phyloP scores from a whole-genome alignment of 371 early-diverging fungal species.

The Chytridium lagenaria region DNA sequence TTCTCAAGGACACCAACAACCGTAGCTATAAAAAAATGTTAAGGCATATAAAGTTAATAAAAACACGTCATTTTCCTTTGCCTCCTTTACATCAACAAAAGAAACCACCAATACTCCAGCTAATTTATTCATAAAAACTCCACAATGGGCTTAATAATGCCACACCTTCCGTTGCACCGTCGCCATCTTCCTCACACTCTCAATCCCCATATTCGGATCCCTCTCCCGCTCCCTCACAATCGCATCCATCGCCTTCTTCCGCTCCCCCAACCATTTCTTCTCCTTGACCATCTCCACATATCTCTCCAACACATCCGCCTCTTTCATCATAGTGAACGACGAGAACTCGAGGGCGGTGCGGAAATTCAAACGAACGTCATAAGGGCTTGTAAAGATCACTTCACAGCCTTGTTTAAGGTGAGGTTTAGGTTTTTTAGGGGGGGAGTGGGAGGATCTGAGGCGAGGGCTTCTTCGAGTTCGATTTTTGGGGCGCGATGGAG shows the following conservation, averaged over 20 bases:
- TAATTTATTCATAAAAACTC: no score
- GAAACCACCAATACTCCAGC: no score
- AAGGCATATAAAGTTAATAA: no score
- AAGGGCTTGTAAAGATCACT: slow-evolving; percentile 18
- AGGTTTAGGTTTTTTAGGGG: background rate
- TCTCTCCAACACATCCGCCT: slow-evolving; percentile 15
- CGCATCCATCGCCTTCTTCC: slow-evolving; percentile 18
- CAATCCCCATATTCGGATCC: slow-evolving; percentile 23
- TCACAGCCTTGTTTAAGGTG: slow-evolving; percentile 13
- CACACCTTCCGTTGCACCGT: background rate
- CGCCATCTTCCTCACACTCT: slow-evolving; percentile 3
- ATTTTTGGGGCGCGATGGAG: slow-evolving; percentile 8
- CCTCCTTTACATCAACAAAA: no score
- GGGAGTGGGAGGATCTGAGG: no score
- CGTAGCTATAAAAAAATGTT: no score
- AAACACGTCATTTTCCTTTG: no score
- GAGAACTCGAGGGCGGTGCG: slow-evolving; percentile 15
- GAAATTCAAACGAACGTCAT: slow-evolving; percentile 33
- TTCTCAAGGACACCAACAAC: no score
- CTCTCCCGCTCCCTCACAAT: slow-evolving; percentile 21
- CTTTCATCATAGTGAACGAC: slow-evolving; percentile 5
- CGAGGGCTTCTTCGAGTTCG: slow-evolving; percentile 9
- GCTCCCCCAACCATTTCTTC: slow-evolving; percentile 14
- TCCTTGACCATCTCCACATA: background rate
- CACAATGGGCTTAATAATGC: no score